Evolutionary conservation across 768 basidiomycete genomes (phyloP).

Genomic region (Lactarius hatsudake): DNA sequence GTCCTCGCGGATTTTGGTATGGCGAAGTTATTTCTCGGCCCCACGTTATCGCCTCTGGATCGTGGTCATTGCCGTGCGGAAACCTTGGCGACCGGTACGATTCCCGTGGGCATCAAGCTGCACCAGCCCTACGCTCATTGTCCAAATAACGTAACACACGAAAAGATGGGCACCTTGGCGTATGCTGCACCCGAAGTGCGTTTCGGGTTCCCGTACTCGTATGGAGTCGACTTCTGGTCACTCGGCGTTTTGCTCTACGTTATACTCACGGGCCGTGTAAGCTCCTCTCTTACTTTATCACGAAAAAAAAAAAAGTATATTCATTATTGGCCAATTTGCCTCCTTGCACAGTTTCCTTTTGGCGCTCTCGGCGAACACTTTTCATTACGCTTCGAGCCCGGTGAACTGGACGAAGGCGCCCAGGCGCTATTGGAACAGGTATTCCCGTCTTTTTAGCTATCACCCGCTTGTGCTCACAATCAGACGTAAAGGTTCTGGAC

Average conservation of each 20-base stretch:
- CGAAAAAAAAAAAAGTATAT: background rate
- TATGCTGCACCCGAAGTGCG: slow-evolving; percentile 28
- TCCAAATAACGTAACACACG: slow-evolving; percentile 13
- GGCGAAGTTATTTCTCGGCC: slow-evolving; percentile 23
- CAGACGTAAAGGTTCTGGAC: slow-evolving; percentile 13
- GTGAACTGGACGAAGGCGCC: slow-evolving; percentile 25
- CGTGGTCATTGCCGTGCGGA: slow-evolving; percentile 3
- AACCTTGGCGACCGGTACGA: background rate
- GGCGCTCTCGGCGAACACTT: slow-evolving; percentile 22
- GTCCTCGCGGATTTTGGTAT: slow-evolving; percentile 28
- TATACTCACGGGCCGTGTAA: slow-evolving; percentile 28
- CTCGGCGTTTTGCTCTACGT: slow-evolving; percentile 26
- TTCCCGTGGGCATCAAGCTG: slow-evolving; percentile 1
- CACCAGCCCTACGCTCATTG: slow-evolving; percentile 18
- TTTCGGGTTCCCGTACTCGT: slow-evolving; percentile 23
- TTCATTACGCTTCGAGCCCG: slow-evolving; percentile 12
- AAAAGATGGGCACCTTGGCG: slow-evolving; percentile 23
- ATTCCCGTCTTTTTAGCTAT: too few species aligned
- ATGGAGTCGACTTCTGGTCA: slow-evolving; percentile 28
- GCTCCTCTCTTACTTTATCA: background rate
- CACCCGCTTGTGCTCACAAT: background rate
- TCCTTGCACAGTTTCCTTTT: slow-evolving; percentile 24
- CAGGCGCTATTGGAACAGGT: slow-evolving; percentile 20
- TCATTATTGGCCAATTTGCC: background rate
- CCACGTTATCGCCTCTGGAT: background rate